Evolutionary conservation across 192 early-diverging fungal genomes (phyloP).

Genomic region (Rhizophagus sp.): DNA sequence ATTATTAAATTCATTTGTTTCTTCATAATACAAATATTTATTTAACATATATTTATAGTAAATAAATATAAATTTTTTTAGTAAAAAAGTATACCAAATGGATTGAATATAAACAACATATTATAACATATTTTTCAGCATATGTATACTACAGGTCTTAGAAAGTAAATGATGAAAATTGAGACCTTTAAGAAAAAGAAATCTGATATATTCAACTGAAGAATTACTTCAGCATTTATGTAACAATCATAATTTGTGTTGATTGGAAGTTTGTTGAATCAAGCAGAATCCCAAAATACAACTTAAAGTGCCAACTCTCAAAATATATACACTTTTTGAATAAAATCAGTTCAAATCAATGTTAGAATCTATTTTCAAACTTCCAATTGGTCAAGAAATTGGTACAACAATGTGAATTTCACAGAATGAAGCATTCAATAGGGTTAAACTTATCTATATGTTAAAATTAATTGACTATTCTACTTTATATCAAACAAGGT

Average conservation of each 20-base stretch:
- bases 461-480: constrained; percentile 1
- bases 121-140: neutral
- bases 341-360: neutral
- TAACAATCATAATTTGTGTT: neutral
- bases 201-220: neutral
- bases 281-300: neutral
- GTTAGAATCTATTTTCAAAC: neutral
- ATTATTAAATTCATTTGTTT: no score
- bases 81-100: neutral
- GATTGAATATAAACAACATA: constrained; percentile 9
- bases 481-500: neutral
- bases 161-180: neutral
- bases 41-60: no score
- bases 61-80: neutral
- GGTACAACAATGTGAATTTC: neutral
- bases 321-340: neutral
- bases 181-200: neutral
- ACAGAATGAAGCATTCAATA: constrained; percentile 11
- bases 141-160: constrained; percentile 6
- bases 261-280: neutral
- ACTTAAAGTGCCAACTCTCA: neutral
- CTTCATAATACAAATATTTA: no score
- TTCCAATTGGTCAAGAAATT: neutral
- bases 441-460: neutral
- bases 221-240: neutral